Evolutionary conservation across 2,329 filamentous ascomycete genomes (phyloP).

Genomic region (Neocatenulostroma microsporum): DNA sequence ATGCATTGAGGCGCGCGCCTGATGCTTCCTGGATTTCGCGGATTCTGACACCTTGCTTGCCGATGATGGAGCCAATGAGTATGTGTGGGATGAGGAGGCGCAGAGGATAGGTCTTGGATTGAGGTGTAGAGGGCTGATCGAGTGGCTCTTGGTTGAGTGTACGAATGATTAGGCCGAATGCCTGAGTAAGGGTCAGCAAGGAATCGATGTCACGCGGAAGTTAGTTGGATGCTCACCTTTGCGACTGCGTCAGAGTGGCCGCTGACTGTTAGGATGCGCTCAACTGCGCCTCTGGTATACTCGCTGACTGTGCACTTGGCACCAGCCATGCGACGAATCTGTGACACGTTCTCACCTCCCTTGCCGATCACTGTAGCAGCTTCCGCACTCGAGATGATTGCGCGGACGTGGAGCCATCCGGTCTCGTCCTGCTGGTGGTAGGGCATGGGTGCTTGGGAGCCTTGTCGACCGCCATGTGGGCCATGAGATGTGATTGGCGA

Average conservation of each 20-base stretch:
- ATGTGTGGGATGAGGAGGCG: slow-evolving; percentile 94
- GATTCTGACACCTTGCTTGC: slow-evolving; percentile 90
- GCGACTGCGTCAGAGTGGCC: slow-evolving; percentile 93
- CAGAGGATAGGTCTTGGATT: slow-evolving; percentile 95
- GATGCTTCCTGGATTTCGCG: slow-evolving; percentile 98
- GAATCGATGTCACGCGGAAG: background rate
- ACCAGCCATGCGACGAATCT: slow-evolving; percentile 88
- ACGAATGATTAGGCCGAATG: slow-evolving; percentile 95
- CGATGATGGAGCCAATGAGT: slow-evolving; percentile 96
- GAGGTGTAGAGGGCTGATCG: slow-evolving; percentile 75
- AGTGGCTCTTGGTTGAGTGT: slow-evolving; percentile 96
- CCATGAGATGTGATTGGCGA: slow-evolving; percentile 40
- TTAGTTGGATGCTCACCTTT: slow-evolving; percentile 45
- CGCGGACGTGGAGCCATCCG: slow-evolving; percentile 92
- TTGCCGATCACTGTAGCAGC: slow-evolving; percentile 98
- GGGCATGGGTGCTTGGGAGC: slow-evolving; percentile 34
- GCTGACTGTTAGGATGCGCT: slow-evolving; percentile 95
- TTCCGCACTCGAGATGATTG: slow-evolving; percentile 94
- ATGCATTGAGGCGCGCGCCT: slow-evolving; percentile 91
- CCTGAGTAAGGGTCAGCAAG: slow-evolving; percentile 45
- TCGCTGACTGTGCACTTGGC: slow-evolving; percentile 99
- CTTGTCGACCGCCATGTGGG: slow-evolving; percentile 42
- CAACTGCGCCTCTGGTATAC: slow-evolving; percentile 92
- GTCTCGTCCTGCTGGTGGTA: slow-evolving; percentile 71
- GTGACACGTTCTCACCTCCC: slow-evolving; percentile 95